phyloP scores from a whole-genome alignment of 2,329 filamentous ascomycete species.

The Fusarium cyanostomum region DNA sequence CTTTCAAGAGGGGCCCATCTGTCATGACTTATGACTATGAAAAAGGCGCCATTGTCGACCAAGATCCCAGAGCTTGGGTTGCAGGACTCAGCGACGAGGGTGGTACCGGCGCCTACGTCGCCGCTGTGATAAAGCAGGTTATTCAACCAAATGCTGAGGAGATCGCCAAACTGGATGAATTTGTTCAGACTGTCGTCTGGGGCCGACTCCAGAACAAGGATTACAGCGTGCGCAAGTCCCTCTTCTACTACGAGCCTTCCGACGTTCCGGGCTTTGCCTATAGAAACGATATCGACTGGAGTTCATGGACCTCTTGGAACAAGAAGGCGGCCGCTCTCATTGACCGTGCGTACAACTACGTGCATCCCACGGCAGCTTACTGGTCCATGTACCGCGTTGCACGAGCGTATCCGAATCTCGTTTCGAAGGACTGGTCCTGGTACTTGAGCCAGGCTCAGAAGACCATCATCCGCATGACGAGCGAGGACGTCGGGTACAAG shows the following conservation, averaged over 20 bases:
- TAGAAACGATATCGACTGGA: constrained; percentile 56
- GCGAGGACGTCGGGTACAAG: constrained; percentile 54
- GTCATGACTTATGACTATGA: constrained; percentile 67
- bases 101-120: constrained; percentile 65
- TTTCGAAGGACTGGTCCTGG: constrained; percentile 60
- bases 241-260: constrained; percentile 65
- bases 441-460: constrained; percentile 64
- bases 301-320: constrained; percentile 62
- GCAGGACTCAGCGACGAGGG: constrained; percentile 69
- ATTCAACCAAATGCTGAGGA: constrained; percentile 60
- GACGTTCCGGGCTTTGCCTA: constrained; percentile 57
- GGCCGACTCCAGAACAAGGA: constrained; percentile 57
- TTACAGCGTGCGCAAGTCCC: constrained; percentile 62
- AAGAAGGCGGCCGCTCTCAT: constrained; percentile 55
- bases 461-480: constrained; percentile 55
- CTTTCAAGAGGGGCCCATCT: constrained; percentile 63
- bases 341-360: constrained; percentile 67
- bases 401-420: constrained; percentile 56
- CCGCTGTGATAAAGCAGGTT: constrained; percentile 64
- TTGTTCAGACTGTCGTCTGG: constrained; percentile 61
- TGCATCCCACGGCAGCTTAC: constrained; percentile 64
- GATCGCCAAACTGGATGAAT: constrained; percentile 62
- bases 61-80: constrained; percentile 65
- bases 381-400: constrained; percentile 67
- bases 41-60: constrained; percentile 52